Percentiles rank a stretch among this genome's conserved stretches.
These are phyloP conservation scores for Wickerhamiella sergipiensis DNA, from an alignment of 805 yeast species.

Conservation along the genomic window DNA sequence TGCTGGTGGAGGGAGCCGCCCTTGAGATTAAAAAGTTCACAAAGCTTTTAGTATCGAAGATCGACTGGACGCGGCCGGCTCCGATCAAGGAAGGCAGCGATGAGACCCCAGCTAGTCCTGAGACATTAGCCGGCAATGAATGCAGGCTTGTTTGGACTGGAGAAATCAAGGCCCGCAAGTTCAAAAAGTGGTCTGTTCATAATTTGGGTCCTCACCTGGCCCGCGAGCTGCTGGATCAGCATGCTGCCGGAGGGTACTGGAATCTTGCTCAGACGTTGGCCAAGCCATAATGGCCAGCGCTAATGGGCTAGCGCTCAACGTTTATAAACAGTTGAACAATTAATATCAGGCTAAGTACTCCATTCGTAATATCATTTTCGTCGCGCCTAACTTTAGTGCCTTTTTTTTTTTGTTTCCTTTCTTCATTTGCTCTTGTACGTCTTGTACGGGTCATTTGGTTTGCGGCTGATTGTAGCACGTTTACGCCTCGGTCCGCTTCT, in stretches of 20 bases:
- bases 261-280: not conserved
- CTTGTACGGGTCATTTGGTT: too few species aligned
- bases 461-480: too few species aligned
- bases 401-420: too few species aligned
- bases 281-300: too few species aligned
- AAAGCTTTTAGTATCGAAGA: constrained; percentile 37
- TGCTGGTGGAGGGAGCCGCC: constrained; percentile 65
- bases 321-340: too few species aligned
- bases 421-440: too few species aligned
- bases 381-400: not conserved
- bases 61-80: not conserved
- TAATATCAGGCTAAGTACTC: not conserved
- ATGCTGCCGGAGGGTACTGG: not conserved
- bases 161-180: constrained; percentile 36
- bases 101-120: not conserved
- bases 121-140: constrained; percentile 2
- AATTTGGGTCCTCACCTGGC: not conserved
- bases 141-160: constrained; percentile 63
- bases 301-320: too few species aligned
- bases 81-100: not conserved
- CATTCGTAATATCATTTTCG: not conserved
- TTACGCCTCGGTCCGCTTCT: constrained; percentile 36
- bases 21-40: constrained; percentile 49
- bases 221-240: not conserved
- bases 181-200: constrained; percentile 57